Conservation (phyloP, 2,329 filamentous ascomycete species). For the Neofusicoccum sp. region DNA sequence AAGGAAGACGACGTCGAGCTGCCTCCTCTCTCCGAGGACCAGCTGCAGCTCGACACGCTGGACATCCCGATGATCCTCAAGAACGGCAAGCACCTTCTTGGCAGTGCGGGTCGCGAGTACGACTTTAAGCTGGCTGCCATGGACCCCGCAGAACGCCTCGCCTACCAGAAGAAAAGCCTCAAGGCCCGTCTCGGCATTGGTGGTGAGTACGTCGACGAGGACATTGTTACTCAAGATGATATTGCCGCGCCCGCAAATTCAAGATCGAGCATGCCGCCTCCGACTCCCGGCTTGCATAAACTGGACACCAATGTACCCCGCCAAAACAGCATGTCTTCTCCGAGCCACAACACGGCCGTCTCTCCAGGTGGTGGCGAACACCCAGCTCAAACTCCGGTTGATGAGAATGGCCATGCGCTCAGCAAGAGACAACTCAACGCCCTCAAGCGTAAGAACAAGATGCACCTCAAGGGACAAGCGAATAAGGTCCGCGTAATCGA, state of each 20-base stretch:
- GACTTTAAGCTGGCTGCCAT: conserved; percentile 81
- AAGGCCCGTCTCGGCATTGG: conserved; percentile 77
- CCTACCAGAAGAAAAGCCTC: conserved; percentile 87
- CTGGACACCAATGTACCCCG: conserved; percentile 52
- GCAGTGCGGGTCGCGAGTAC: conserved; percentile 75
- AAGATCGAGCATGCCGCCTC: conserved; percentile 21
- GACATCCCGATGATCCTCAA: conserved; percentile 78
- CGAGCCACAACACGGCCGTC: conserved; percentile 35
- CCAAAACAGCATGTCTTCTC: conserved; percentile 45
- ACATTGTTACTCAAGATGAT: conserved; percentile 69
- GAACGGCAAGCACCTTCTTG: conserved; percentile 78
- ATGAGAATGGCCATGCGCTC: conserved; percentile 56
- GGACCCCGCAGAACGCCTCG: conserved; percentile 76
- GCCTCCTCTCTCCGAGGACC: conserved; percentile 52
- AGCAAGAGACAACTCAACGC: conserved; percentile 95
- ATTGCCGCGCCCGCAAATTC: conserved; percentile 37
- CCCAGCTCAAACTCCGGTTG: conserved; percentile 45
- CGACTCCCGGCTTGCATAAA: conserved; percentile 44
- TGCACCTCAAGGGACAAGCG: conserved; percentile 82
- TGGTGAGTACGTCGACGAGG: conserved; percentile 81
- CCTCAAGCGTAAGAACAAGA: conserved; percentile 89
- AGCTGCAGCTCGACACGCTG: conserved; percentile 70
- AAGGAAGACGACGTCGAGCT: conserved; percentile 52
- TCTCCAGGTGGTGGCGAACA: conserved; percentile 46
- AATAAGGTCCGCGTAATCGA: conserved; percentile 90